Percentiles rank a stretch among this genome's conserved stretches.
Conservation (phyloP, 2,329 filamentous ascomycete genomes). For the Dothistroma pini region DNA sequence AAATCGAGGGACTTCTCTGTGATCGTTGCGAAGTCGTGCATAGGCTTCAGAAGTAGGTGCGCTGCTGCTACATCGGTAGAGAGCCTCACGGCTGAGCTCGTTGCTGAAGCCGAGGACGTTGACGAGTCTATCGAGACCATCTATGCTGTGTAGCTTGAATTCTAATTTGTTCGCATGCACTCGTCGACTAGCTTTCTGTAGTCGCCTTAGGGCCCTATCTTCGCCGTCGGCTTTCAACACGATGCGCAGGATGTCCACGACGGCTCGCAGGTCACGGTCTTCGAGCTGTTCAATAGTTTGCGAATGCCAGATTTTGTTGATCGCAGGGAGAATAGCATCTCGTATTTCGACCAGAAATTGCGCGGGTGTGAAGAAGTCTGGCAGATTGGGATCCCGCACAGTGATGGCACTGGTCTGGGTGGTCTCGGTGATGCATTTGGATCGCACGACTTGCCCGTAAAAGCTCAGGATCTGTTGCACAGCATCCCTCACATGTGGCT, state of each 20-base stretch:
- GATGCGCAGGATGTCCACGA: slow-evolving; percentile 78
- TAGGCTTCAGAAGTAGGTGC: slow-evolving; percentile 64
- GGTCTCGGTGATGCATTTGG: slow-evolving; percentile 78
- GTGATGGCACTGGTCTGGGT: slow-evolving; percentile 52
- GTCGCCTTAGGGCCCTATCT: slow-evolving; percentile 57
- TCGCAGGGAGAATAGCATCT: slow-evolving; percentile 70
- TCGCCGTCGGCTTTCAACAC: slow-evolving; percentile 78
- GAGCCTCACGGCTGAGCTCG: slow-evolving; percentile 69
- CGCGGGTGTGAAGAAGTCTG: slow-evolving; percentile 61
- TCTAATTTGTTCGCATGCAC: slow-evolving; percentile 46
- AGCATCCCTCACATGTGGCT: slow-evolving; percentile 22
- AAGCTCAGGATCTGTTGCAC: slow-evolving; percentile 83
- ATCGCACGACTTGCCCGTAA: slow-evolving; percentile 70
- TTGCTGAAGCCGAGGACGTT: slow-evolving; percentile 51
- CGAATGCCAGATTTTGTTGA: slow-evolving; percentile 80
- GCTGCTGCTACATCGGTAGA: slow-evolving; percentile 76
- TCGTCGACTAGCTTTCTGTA: slow-evolving; percentile 55
- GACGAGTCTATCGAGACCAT: slow-evolving; percentile 43
- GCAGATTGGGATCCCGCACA: slow-evolving; percentile 42
- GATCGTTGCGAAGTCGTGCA: slow-evolving; percentile 51
- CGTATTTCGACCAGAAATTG: slow-evolving; percentile 88
- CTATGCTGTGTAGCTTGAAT: slow-evolving; percentile 50
- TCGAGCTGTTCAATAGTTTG: slow-evolving; percentile 76
- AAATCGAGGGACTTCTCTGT: slow-evolving; percentile 27
- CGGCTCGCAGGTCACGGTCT: slow-evolving; percentile 68